Percentiles rank a stretch among this genome's conserved stretches.
phyloP scores from a whole-genome alignment of 1,139 yeast species.

The Diutina pseudorugosa region DNA sequence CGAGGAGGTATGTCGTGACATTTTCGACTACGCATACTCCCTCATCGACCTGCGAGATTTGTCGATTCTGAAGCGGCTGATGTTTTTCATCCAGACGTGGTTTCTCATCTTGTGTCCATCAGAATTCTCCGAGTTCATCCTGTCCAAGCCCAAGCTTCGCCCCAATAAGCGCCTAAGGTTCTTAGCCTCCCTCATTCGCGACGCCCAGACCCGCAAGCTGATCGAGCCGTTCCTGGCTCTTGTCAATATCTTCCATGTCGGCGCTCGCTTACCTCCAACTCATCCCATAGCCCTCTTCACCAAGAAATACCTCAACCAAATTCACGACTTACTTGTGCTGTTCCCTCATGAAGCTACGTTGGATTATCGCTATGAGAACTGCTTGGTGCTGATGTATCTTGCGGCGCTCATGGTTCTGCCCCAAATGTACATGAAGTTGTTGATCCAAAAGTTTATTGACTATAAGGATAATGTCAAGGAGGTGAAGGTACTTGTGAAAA shows the following conservation, averaged over 20 bases:
- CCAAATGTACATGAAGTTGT: slow-evolving; percentile 17
- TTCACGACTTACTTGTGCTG: not conserved
- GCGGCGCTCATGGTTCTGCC: slow-evolving; percentile 33
- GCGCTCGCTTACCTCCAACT: slow-evolving; percentile 21
- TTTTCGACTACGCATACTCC: not conserved
- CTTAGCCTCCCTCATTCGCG: slow-evolving; percentile 21
- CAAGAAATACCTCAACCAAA: not conserved
- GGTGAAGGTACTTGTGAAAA: slow-evolving; percentile 23
- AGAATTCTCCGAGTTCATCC: slow-evolving; percentile 23
- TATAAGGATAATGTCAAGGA: slow-evolving; percentile 19
- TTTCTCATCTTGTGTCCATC: slow-evolving; percentile 21
- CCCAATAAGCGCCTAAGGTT: slow-evolving; percentile 24
- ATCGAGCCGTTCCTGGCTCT: slow-evolving; percentile 33
- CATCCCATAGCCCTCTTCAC: slow-evolving; percentile 5
- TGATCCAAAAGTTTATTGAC: slow-evolving; percentile 14
- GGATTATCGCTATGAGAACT: slow-evolving; percentile 11
- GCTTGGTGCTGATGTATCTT: slow-evolving; percentile 27
- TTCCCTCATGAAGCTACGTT: not conserved
- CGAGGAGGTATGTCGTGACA: not conserved
- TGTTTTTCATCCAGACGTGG: slow-evolving; percentile 15
- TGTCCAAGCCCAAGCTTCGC: slow-evolving; percentile 21
- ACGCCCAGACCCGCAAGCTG: slow-evolving; percentile 20
- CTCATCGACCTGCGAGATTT: not conserved
- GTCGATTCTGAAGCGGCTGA: not conserved
- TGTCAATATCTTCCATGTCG: slow-evolving; percentile 30